Base-by-base conservation (phyloP, 2,329 filamentous ascomycete species). In the Pseudocercospora fuligena region DNA sequence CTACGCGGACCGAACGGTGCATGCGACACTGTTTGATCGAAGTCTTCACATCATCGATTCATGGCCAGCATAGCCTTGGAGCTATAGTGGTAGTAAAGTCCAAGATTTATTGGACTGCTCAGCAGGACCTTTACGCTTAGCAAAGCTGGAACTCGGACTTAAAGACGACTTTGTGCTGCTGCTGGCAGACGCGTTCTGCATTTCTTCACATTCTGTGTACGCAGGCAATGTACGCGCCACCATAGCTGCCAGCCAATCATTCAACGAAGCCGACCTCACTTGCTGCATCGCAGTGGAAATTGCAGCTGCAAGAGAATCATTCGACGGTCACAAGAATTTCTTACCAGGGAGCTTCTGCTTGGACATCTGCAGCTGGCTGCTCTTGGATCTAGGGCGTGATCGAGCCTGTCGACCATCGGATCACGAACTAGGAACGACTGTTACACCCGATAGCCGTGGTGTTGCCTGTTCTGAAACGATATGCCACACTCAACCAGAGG, bases 401-500 rank as follows among this genome's bases (percentile, higher is more conserved):
- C 63, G 63, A 63, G 63, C 51, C 57, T 56, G 56, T 49, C 65
- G 36, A 51, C 60, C 51, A 40, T 33, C 60, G 25, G 25, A 33
- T 47, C 64, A 51, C 60, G 63, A 33, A 23, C 46, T 63, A 53
- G 43, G 16, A 51, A 58, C 63, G 36, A 33, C 29, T 56, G 66
- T 68, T 63, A 64, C 69, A 68, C 62, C 64, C 59, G 53, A 58
- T 23, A 51, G 51, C 27, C 40, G 27, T 21, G 21, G 64, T 64
- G 49, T 53, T 9, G 61, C 59, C 51, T 51, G 31, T 43, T 49
- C 49, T 65, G 66, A 66, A 60, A 65, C 69, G 58, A 65, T 33
- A 70, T 70, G 69, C 66, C 69, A 60, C 66, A 59, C 47, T 70
- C 68, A 12, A 64, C 49, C 49, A 62, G 64, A 31, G 47, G 49